Percentiles rank a stretch among this genome's conserved stretches.
Evolutionary conservation across 768 basidiomycete genomes (phyloP).

Genomic region (Lactarius deliciosus): DNA sequence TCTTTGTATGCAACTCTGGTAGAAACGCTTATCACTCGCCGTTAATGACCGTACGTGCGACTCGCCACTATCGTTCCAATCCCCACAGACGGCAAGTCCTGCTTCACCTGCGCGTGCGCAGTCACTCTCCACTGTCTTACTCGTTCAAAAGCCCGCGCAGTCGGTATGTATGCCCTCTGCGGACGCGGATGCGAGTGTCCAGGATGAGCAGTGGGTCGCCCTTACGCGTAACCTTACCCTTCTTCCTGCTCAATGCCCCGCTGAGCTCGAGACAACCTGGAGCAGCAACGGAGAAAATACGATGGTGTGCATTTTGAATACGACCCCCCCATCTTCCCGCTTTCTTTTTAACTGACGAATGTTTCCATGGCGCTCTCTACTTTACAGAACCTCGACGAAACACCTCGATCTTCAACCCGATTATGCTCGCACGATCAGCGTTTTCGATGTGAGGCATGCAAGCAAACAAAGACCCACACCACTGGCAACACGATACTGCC

Average conservation of each 20-base stretch:
- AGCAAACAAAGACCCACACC: constrained; percentile 28
- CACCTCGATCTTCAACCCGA: constrained; percentile 7
- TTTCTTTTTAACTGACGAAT: constrained; percentile 14
- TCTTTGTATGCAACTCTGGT: background rate
- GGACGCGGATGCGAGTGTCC: constrained; percentile 12
- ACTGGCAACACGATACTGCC: constrained; percentile 34
- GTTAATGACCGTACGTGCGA: constrained; percentile 33
- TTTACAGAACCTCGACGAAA: constrained; percentile 24
- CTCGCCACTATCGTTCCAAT: constrained; percentile 21
- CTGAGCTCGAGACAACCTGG: background rate
- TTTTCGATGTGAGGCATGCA: constrained; percentile 15
- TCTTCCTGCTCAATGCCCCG: constrained; percentile 3
- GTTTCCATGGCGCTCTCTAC: constrained; percentile 14
- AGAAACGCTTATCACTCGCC: constrained; percentile 61
- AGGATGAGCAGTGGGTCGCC: constrained; percentile 69
- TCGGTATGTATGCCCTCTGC: constrained; percentile 22
- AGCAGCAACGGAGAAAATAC: constrained; percentile 43
- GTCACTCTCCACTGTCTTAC: constrained; percentile 2
- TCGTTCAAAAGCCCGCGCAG: constrained; percentile 3
- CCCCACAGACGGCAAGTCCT: constrained; percentile 26
- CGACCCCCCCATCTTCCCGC: background rate
- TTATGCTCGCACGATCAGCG: constrained; percentile 22
- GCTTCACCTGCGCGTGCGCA: constrained; percentile 33
- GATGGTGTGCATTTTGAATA: constrained; percentile 37
- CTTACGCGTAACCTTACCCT: constrained; percentile 69